phyloP scores from a whole-genome alignment of 192 early-diverging fungal species.

The Dissophora ornata region DNA sequence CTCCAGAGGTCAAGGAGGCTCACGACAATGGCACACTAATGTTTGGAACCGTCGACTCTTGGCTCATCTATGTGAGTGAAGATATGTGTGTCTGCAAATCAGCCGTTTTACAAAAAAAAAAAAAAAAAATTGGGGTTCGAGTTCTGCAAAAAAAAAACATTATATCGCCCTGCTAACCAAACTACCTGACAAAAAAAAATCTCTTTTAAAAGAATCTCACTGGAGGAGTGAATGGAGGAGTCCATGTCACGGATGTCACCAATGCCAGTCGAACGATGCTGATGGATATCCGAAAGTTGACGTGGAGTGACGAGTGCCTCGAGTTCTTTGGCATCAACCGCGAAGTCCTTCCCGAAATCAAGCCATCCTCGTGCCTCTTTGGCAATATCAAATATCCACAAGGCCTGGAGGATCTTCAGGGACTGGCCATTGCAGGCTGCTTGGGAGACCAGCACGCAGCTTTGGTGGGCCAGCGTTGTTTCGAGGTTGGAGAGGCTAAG shows the following conservation, averaged over 20 bases:
- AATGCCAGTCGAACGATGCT: slow-evolving; percentile 96
- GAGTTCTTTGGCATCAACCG: slow-evolving; percentile 82
- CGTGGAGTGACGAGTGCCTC: slow-evolving; percentile 83
- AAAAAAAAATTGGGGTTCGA: no score
- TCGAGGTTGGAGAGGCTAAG: slow-evolving; percentile 87
- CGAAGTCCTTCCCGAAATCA: slow-evolving; percentile 79
- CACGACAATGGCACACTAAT: slow-evolving; percentile 76
- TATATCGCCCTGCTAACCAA: no score
- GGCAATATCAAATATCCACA: slow-evolving; percentile 60
- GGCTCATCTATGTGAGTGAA: slow-evolving; percentile 88
- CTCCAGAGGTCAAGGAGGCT: slow-evolving; percentile 74
- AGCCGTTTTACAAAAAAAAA: no score
- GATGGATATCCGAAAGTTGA: slow-evolving; percentile 84
- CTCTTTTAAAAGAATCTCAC: slow-evolving; percentile 77
- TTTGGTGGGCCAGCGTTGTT: slow-evolving; percentile 94
- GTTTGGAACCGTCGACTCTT: slow-evolving; percentile 94
- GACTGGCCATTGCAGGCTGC: slow-evolving; percentile 86
- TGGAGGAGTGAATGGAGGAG: slow-evolving; percentile 75
- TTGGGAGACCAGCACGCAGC: slow-evolving; percentile 97
- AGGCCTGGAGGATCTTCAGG: slow-evolving; percentile 67
- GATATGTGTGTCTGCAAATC: no score
- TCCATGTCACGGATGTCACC: slow-evolving; percentile 90
- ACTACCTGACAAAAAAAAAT: no score
- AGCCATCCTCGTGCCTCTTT: slow-evolving; percentile 83
- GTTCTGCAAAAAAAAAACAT: no score